These are phyloP conservation scores for Exophiala sp. DNA, from an alignment of 2,329 filamentous ascomycete species.

Conservation along the genomic window DNA sequence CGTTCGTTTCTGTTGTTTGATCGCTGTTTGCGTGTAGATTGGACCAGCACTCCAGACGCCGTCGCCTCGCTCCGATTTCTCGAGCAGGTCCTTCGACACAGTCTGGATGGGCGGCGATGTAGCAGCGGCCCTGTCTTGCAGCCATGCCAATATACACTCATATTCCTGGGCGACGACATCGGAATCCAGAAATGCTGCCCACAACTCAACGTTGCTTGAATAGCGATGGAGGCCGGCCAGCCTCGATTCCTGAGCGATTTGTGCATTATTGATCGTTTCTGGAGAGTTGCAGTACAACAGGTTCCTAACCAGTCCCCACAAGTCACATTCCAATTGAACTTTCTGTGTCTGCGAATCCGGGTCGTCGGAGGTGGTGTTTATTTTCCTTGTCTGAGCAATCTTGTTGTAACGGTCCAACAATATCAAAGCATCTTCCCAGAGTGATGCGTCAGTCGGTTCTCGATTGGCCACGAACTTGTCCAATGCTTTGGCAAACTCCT, in stretches of 20 bases:
- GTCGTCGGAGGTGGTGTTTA: conserved; percentile 24
- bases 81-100: conserved; percentile 68
- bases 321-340: conserved; percentile 78
- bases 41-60: conserved; percentile 83
- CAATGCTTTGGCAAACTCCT: conserved; percentile 75
- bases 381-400: conserved; percentile 46
- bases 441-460: conserved; percentile 35
- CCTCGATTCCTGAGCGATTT: conserved; percentile 37
- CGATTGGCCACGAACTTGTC: conserved; percentile 58
- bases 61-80: conserved; percentile 64
- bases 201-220: conserved; percentile 57
- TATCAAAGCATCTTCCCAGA: conserved; percentile 60
- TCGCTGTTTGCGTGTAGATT: conserved; percentile 81
- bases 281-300: conserved; percentile 68
- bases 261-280: conserved; percentile 39
- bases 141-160: conserved; percentile 74
- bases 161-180: conserved; percentile 72
- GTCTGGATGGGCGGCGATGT: conserved; percentile 63
- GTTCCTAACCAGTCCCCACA: conserved; percentile 60
- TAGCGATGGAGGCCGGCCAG: conserved; percentile 49
- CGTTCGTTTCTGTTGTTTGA: conserved; percentile 83
- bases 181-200: conserved; percentile 66
- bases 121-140: conserved; percentile 66
- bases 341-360: conserved; percentile 47
- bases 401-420: conserved; percentile 59